Conservation (phyloP, 2,329 filamentous ascomycete genomes). For the Sporothrix humicola region DNA sequence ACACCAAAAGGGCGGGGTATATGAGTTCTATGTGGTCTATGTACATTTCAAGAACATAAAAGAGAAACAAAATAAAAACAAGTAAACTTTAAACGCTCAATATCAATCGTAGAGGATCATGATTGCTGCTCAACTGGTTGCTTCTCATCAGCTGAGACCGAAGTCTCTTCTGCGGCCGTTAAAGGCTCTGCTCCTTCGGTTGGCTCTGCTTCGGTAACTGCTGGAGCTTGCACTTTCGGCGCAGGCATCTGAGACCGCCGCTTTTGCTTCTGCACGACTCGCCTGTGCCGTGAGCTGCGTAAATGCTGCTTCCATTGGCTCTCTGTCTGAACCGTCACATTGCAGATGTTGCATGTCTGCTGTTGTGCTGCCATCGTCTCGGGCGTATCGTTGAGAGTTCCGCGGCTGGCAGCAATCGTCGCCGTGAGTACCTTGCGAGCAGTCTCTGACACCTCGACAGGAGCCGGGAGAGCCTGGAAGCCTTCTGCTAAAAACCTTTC, state of each 20-base stretch:
- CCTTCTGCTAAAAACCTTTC: conserved; percentile 64
- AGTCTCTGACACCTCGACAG: conserved; percentile 55
- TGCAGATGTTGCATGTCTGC: conserved; percentile 72
- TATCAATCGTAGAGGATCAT: background rate
- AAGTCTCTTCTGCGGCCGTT: background rate
- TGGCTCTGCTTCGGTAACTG: background rate
- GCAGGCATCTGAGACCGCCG: conserved; percentile 42
- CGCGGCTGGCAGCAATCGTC: conserved; percentile 46
- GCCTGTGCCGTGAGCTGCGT: conserved; percentile 50
- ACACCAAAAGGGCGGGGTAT: conserved; percentile 8
- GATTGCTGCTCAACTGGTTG: background rate
- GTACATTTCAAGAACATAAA: background rate
- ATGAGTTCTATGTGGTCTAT: conserved; percentile 21
- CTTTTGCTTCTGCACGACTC: conserved; percentile 41
- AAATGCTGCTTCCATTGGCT: conserved; percentile 56
- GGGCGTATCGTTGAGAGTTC: conserved; percentile 49
- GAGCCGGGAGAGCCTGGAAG: conserved; percentile 53
- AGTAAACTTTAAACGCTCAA: background rate
- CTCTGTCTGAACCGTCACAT: conserved; percentile 65
- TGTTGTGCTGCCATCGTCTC: conserved; percentile 57
- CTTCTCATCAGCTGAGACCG: background rate
- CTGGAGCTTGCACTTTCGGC: background rate
- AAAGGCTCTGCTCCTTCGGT: background rate
- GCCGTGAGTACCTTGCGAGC: conserved; percentile 63
- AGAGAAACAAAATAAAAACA: background rate